phyloP scores from a whole-genome alignment of 1,139 yeast genomes.

The Pichia sp. region DNA sequence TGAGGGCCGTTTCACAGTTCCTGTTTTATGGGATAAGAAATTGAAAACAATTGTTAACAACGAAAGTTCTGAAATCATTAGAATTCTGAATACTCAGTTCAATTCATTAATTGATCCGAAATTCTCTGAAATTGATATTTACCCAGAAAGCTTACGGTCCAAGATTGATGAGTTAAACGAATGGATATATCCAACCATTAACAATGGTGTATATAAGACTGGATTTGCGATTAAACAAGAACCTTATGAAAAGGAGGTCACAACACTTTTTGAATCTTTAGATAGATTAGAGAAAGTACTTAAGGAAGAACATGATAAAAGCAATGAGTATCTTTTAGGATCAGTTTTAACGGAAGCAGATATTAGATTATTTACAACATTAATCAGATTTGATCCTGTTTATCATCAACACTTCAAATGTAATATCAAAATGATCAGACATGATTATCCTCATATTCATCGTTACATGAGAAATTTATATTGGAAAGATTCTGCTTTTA shows the following conservation, averaged over 20 bases:
- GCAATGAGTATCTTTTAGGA: conserved; percentile 50
- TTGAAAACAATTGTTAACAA: conserved; percentile 78
- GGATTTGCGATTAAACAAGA: conserved; percentile 87
- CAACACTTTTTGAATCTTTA: conserved; percentile 57
- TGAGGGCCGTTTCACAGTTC: conserved; percentile 81
- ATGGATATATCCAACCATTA: conserved; percentile 83
- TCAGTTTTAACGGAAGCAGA: conserved; percentile 82
- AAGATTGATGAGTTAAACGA: conserved; percentile 71
- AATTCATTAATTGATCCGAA: conserved; percentile 45
- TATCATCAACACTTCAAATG: conserved; percentile 95
- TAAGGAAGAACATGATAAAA: conserved; percentile 37
- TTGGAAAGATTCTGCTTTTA: conserved; percentile 71
- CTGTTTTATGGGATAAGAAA: conserved; percentile 87
- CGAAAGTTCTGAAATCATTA: conserved; percentile 82
- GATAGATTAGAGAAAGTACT: conserved; percentile 71
- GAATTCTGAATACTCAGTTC: conserved; percentile 74
- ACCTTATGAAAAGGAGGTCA: conserved; percentile 70
- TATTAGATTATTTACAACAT: conserved; percentile 74
- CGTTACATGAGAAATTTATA: conserved; percentile 77
- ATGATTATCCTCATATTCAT: conserved; percentile 71
- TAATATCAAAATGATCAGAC: conserved; percentile 74
- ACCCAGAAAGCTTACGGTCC: conserved; percentile 48
- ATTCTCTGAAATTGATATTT: conserved; percentile 46
- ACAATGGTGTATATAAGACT: conserved; percentile 90
- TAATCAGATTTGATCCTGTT: conserved; percentile 83